Percentiles rank a stretch among this genome's conserved stretches.
These are phyloP conservation scores for Scutellaria minor DNA, from an alignment of 257 asterid genomes.

Conservation along the genomic window DNA sequence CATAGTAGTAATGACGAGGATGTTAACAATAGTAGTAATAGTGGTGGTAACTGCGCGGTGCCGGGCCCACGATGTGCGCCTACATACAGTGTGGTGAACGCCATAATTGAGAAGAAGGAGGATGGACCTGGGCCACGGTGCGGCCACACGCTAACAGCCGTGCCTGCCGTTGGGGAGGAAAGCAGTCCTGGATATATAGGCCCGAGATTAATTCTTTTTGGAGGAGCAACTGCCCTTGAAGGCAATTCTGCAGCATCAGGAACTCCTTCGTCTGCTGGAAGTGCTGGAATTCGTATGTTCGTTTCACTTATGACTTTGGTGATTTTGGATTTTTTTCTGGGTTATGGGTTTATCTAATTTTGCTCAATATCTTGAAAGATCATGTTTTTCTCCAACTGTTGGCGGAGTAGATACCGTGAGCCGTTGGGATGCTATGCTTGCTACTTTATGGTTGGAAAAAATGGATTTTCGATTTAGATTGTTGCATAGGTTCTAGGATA, in stretches of 20 bases:
- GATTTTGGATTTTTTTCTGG: conserved; percentile 1
- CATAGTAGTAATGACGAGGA: conserved; percentile 44
- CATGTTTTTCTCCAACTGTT: not conserved
- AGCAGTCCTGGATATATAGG: conserved; percentile 85
- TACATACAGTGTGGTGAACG: conserved; percentile 72
- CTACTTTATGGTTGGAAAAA: conserved; percentile 23
- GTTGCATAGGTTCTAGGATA: conserved; percentile 12
- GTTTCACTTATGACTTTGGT: conserved; percentile 5
- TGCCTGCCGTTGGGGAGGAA: conserved; percentile 97
- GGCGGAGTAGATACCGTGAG: conserved; percentile 25
- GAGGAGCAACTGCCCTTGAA: conserved; percentile 98
- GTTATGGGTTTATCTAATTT: conserved; percentile 7
- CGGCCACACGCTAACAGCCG: conserved; percentile 97
- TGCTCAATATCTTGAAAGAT: conserved; percentile 15
- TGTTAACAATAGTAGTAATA: conserved; percentile 42
- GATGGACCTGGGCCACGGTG: conserved; percentile 99
- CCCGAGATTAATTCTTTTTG: conserved; percentile 86
- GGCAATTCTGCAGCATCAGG: conserved; percentile 94
- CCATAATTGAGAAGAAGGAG: conserved; percentile 83
- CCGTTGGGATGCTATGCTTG: conserved; percentile 15
- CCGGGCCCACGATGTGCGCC: conserved; percentile 95
- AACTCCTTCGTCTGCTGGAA: conserved; percentile 95
- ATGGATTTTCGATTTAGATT: conserved; percentile 14
- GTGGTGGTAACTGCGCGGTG: conserved; percentile 51
- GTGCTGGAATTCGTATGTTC: conserved; percentile 94